Conservation (phyloP, 2,329 filamentous ascomycete genomes). For the Calonectria pteridis region DNA sequence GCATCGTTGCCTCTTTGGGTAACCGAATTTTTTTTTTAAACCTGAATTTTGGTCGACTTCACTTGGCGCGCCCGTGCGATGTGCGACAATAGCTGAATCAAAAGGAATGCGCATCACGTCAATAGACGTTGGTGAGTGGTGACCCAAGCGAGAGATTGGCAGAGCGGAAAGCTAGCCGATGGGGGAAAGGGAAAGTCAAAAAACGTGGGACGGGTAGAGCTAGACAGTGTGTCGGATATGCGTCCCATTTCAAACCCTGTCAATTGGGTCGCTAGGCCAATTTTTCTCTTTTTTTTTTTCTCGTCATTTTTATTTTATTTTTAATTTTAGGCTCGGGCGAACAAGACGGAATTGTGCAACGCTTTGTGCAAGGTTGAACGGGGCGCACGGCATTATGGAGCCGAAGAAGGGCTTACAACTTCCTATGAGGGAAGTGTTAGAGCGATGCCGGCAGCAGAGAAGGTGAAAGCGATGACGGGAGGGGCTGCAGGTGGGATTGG, state of each 20-base stretch:
- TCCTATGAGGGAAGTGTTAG: not conserved
- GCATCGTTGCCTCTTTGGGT: not conserved
- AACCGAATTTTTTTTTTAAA: not conserved
- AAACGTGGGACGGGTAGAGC: slow-evolving; percentile 19
- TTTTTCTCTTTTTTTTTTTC: not conserved
- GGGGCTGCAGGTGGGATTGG: slow-evolving; percentile 6
- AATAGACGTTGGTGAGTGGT: not conserved
- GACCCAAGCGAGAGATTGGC: slow-evolving; percentile 11
- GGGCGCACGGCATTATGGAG: not conserved
- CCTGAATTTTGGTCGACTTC: not conserved
- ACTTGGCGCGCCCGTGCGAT: not conserved
- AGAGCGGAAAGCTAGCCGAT: not conserved
- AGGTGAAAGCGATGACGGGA: not conserved
- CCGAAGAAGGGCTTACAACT: slow-evolving; percentile 10
- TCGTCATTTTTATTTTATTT: not conserved
- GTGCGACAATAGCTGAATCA: not conserved
- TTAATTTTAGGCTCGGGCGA: slow-evolving; percentile 1
- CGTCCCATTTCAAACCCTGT: slow-evolving; percentile 14
- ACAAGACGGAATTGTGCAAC: slow-evolving; percentile 4
- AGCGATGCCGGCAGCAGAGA: not conserved
- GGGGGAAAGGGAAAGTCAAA: slow-evolving; percentile 1
- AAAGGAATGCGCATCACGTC: slow-evolving; percentile 1
- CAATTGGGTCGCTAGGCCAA: not conserved
- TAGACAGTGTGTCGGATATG: slow-evolving; percentile 21
- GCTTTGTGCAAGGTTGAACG: not conserved